A percentile compares a stretch with the other conserved stretches of the same genome.
Conservation (phyloP, 768 basidiomycete genomes). For the Trametes maxima region DNA sequence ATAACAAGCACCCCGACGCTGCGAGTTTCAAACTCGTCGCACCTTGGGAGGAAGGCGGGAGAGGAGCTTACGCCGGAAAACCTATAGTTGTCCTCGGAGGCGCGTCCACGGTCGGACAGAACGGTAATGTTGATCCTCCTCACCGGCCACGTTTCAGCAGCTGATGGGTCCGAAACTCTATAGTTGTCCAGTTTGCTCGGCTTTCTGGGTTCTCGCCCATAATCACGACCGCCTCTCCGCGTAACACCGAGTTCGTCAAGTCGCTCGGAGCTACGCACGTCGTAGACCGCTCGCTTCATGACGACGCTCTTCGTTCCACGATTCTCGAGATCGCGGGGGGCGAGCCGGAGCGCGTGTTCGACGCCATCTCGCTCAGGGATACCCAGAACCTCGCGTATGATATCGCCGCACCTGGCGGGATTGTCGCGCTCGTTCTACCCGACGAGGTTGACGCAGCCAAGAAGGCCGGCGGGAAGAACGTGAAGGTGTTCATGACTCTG, state of each 20-base stretch:
- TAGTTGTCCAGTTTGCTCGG: conserved; percentile 31
- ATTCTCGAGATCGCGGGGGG: conserved; percentile 21
- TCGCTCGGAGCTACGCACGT: conserved; percentile 30
- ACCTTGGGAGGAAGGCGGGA: conserved; percentile 19
- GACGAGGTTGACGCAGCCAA: neutral
- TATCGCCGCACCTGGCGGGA: conserved; percentile 30
- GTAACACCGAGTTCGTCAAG: conserved; percentile 21
- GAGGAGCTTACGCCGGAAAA: conserved; percentile 5
- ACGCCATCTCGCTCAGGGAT: conserved; percentile 25
- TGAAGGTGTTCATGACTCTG: too few species aligned
- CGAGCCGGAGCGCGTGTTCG: conserved; percentile 27
- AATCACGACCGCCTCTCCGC: conserved; percentile 27
- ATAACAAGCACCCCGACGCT: conserved; percentile 18
- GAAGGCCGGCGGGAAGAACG: too few species aligned
- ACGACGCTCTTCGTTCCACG: conserved; percentile 7
- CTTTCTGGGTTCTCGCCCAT: neutral
- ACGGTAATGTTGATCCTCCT: conserved; percentile 23
- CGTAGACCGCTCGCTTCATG: conserved; percentile 28
- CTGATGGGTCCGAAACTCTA: too few species aligned
- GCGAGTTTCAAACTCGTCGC: conserved; percentile 14
- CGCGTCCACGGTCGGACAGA: conserved; percentile 33
- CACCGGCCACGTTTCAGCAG: neutral
- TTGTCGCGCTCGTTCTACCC: conserved; percentile 17
- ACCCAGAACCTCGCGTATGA: conserved; percentile 27
- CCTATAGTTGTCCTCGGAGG: conserved; percentile 35